A percentile compares a stretch with the other conserved stretches of the same genome.
Conservation (phyloP, 177 flowering plant species). For the Vitis hybrid region DNA sequence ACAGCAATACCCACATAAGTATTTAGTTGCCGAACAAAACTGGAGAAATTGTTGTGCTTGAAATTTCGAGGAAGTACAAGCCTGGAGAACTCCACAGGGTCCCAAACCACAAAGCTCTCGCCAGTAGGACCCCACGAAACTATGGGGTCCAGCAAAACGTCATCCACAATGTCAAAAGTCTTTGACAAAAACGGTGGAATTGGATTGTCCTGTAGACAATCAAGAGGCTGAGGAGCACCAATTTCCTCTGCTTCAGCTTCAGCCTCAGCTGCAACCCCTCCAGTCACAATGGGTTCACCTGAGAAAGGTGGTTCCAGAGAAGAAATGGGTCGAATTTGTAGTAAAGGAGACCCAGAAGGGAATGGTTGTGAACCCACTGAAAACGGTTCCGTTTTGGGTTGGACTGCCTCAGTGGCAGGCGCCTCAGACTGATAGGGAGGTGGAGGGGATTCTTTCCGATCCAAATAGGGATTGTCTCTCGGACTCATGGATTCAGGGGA, state of each 20-base stretch:
- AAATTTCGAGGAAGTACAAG: constrained; percentile 74
- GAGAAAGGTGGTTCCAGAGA: background rate
- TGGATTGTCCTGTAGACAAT: constrained; percentile 47
- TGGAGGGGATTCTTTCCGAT: background rate
- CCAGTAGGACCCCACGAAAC: constrained; percentile 77
- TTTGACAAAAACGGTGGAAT: constrained; percentile 80
- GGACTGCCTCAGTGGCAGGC: background rate
- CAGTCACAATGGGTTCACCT: background rate
- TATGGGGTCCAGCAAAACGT: constrained; percentile 49
- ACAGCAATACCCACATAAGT: constrained; percentile 87
- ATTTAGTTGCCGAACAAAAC: constrained; percentile 95
- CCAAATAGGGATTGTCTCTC: constrained; percentile 2
- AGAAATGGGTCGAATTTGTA: constrained; percentile 3
- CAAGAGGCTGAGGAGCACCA: constrained; percentile 62
- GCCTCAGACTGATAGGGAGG: background rate
- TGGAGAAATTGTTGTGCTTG: constrained; percentile 98
- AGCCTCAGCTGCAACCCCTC: constrained; percentile 5
- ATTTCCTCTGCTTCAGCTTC: constrained; percentile 16
- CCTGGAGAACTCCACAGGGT: constrained; percentile 67
- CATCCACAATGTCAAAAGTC: constrained; percentile 81
- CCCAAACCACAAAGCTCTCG: constrained; percentile 89
- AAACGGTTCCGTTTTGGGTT: constrained; percentile 1
- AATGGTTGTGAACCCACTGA: background rate
- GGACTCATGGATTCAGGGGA: constrained; percentile 14
- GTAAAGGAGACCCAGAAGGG: constrained; percentile 12